phyloP scores from a whole-genome alignment of 257 asterid species.

The Solanum dulcamara region DNA sequence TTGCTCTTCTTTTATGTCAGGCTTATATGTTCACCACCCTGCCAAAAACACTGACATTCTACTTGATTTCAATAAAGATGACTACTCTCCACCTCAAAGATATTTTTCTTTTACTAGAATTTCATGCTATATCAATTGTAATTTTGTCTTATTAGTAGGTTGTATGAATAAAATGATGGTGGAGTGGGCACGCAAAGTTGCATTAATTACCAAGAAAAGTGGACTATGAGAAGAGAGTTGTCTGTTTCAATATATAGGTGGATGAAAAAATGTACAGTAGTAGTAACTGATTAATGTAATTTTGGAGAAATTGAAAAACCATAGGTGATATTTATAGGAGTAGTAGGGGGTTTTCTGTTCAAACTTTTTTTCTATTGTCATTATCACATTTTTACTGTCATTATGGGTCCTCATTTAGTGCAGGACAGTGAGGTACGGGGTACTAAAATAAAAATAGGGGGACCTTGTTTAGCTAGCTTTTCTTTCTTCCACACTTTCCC shows the following conservation, averaged over 20 bases:
- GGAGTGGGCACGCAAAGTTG: not conserved
- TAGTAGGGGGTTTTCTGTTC: not conserved
- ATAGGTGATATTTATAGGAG: not conserved
- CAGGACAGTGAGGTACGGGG: not conserved
- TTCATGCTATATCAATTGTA: slow-evolving; percentile 2
- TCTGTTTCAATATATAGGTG: not conserved
- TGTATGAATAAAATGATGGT: not conserved
- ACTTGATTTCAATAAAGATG: slow-evolving; percentile 10
- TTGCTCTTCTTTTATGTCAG: slow-evolving; percentile 16
- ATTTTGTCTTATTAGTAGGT: not conserved
- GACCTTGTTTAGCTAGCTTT: not conserved
- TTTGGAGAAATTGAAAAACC: not conserved
- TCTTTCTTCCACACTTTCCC: not conserved
- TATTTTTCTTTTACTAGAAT: no score
- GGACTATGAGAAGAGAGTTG: not conserved
- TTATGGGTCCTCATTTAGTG: not conserved
- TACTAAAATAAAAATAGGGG: not conserved
- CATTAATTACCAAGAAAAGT: not conserved
- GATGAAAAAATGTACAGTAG: not conserved
- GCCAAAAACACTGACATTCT: slow-evolving; percentile 25
- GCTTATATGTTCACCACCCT: slow-evolving; percentile 36
- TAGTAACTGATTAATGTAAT: not conserved
- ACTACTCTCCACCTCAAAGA: not conserved
- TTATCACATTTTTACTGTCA: not conserved
- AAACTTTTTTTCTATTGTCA: not conserved